Evolutionary conservation across 2,329 filamentous ascomycete species (phyloP), one percentile per base, ranked within the genome.

Genomic region (Pyrenophora teres): DNA sequence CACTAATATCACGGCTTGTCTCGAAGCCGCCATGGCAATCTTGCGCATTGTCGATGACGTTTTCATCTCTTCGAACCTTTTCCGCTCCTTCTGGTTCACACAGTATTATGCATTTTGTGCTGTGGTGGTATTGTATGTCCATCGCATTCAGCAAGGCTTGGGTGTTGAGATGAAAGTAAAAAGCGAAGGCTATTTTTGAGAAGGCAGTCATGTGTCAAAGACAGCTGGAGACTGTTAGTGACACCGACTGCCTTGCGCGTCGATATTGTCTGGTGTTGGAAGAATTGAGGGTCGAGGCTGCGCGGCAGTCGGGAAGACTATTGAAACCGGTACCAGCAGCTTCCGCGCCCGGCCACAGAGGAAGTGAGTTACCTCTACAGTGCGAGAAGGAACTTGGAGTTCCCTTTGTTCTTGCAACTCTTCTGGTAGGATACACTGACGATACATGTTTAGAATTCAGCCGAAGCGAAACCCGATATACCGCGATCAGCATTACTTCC

Each of bases 51-150:
- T 80, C 6, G 74, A 78, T 44, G 69, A 72, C 9, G 69, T 79
- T 25, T 74, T 74, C 18, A 60, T 68, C 1, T 72, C 74, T 5
- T 73, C 67, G 8, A 70, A 72, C 32, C 71, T 77, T 2, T 80
- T 78, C 42, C 74, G 79, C 44, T 76, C 78, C 0, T 77, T 81
- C 33, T 82, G 80, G 71, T 82, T 79, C 64, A 82, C 78, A 19
- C 78, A 80, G 32, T 82, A 82, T 54, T 78, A 81, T 3, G 77
- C 79, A 0, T 83, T 83, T 49, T 83, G 80, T 55, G 80, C 81
- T 0, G 71, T 84, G 0, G 78, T 79, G 0, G 79, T 83, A 3
- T 68, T 82, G 0, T 83, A 83, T 50, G 77, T 84, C 2, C 81
- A 79, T 72, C 72, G 80, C 38, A 83, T 84, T 13, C 80, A 81